A percentile compares a stretch with the other conserved stretches of the same genome.
phyloP scores from a whole-genome alignment of 495 filamentous ascomycete species.

The Daldinia bambusicola region DNA sequence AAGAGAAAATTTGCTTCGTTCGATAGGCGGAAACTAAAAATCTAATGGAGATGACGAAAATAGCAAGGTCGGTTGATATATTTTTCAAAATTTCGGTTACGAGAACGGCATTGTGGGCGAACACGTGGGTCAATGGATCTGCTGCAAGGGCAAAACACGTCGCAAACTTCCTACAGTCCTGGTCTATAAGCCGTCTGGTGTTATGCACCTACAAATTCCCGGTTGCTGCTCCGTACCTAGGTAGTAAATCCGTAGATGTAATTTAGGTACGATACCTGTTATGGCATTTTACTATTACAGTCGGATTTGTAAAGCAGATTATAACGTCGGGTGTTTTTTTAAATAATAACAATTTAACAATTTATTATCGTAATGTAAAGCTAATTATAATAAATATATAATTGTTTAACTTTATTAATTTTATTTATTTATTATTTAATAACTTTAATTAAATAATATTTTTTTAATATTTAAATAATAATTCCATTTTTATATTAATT shows the following conservation, averaged over 20 bases:
- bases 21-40: slow-evolving; percentile 22
- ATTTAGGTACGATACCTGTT: too few relatives aligned
- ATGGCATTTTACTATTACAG: too few relatives aligned
- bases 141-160: slow-evolving; percentile 25
- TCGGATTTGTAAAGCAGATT: background rate
- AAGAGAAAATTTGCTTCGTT: slow-evolving; percentile 28
- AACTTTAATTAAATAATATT: too few relatives aligned
- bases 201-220: slow-evolving; percentile 8
- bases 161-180: slow-evolving; percentile 1
- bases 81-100: slow-evolving; percentile 23
- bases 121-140: slow-evolving; percentile 41
- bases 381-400: background rate
- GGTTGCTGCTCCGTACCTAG: background rate
- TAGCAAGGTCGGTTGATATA: background rate
- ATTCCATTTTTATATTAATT: too few relatives aligned
- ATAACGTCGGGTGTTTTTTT: slow-evolving; percentile 31
- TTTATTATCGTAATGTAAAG: slow-evolving; percentile 10
- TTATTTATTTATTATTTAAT: too few relatives aligned
- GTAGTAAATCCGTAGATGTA: too few relatives aligned
- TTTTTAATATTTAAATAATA: too few relatives aligned
- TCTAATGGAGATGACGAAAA: slow-evolving; percentile 22
- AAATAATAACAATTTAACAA: slow-evolving; percentile 14
- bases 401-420: too few relatives aligned
- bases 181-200: background rate
- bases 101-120: slow-evolving; percentile 21